A percentile compares a stretch with the other conserved stretches of the same genome.
These are phyloP conservation scores for Fonsecaea nubica DNA, from an alignment of 2,329 filamentous ascomycete genomes.

Conservation along the genomic window DNA sequence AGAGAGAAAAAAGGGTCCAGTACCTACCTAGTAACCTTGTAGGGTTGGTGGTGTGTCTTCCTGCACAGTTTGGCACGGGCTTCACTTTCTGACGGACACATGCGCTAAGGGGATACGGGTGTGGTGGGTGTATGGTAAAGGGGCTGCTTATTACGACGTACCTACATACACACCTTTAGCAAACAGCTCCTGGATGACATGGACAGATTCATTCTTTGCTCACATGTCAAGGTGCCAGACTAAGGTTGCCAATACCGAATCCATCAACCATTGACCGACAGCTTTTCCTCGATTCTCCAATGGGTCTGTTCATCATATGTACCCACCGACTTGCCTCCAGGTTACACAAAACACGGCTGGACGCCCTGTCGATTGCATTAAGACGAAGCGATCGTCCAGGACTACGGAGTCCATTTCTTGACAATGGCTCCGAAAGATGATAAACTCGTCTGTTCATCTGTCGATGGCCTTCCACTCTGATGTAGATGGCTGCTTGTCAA, in stretches of 20 bases:
- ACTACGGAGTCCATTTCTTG: neutral
- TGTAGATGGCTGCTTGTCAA: neutral
- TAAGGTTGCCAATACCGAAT: neutral
- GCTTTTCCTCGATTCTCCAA: neutral
- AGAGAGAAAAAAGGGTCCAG: too few relatives aligned
- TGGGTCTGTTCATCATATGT: neutral
- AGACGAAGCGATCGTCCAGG: neutral
- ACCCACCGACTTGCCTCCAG: neutral
- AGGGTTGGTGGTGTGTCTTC: too few relatives aligned
- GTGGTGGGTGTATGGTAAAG: too few relatives aligned
- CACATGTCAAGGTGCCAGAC: neutral
- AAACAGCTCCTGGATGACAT: neutral
- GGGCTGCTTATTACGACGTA: too few relatives aligned
- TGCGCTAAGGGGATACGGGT: too few relatives aligned
- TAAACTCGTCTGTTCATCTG: conserved; percentile 4
- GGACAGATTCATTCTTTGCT: neutral
- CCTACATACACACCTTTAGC: neutral
- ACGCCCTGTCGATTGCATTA: neutral
- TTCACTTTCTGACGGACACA: too few relatives aligned
- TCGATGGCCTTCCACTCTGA: conserved; percentile 23
- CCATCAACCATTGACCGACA: neutral
- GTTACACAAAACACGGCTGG: neutral
- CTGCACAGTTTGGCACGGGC: too few relatives aligned
- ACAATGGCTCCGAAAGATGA: neutral
- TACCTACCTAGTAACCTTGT: too few relatives aligned